Conservation (phyloP, 2,329 filamentous ascomycete species). For the Fusarium anthophilum region DNA sequence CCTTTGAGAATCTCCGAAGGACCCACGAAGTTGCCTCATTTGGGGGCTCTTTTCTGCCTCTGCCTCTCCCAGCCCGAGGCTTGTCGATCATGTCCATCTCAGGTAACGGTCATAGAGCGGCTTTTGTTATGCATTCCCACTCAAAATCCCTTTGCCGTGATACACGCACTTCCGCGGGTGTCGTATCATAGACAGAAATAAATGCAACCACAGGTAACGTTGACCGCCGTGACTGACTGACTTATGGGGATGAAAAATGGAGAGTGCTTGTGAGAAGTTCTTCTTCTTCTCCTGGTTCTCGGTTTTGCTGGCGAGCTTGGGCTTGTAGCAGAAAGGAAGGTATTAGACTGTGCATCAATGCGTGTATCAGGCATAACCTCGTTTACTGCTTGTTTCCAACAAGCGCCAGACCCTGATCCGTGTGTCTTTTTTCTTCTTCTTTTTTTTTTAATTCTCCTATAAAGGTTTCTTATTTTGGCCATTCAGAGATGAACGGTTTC, state of each 20-base stretch:
- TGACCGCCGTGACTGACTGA: background rate
- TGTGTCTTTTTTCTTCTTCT: background rate
- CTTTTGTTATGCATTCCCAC: conserved; percentile 21
- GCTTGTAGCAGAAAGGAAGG: conserved; percentile 7
- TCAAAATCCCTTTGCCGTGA: conserved; percentile 18
- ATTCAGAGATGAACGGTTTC: conserved; percentile 21
- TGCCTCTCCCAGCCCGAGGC: conserved; percentile 1
- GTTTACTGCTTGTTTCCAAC: conserved; percentile 6
- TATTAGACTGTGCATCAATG: conserved; percentile 22
- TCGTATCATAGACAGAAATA: background rate
- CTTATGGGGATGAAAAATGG: conserved; percentile 2
- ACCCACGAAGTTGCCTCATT: conserved; percentile 10
- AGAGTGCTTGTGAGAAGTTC: background rate
- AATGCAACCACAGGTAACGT: conserved; percentile 7
- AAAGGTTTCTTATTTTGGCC: conserved; percentile 3
- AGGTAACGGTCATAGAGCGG: conserved; percentile 24
- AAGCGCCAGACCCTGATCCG: conserved; percentile 25
- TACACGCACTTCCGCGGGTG: conserved; percentile 21
- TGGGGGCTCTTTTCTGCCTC: background rate
- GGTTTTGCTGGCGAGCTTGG: conserved; percentile 27
- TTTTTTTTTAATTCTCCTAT: background rate
- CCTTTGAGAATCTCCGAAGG: conserved; percentile 30
- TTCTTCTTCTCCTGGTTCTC: background rate
- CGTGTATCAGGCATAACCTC: conserved; percentile 13
- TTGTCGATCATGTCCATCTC: conserved; percentile 24